Conservation (phyloP, 108 stramenopile genomes). For the Skeletonema potamos region DNA sequence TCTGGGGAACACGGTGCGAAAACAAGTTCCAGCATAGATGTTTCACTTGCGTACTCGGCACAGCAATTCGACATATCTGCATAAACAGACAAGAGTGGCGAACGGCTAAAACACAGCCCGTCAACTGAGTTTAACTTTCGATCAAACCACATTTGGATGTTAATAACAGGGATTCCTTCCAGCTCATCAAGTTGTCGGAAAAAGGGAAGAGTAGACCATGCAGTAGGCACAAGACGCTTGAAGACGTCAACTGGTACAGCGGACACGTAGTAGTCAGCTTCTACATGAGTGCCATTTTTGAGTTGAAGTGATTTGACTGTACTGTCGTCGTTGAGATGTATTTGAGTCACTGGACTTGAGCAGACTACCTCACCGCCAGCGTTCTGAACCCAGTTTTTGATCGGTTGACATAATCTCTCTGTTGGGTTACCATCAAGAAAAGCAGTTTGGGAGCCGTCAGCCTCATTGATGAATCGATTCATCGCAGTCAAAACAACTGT, state of each 20-base stretch:
- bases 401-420: conserved; percentile 89
- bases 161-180: conserved; percentile 96
- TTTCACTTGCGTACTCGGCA: conserved; percentile 90
- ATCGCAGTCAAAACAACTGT: conserved; percentile 95
- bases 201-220: conserved; percentile 92
- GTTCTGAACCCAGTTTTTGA: conserved; percentile 77
- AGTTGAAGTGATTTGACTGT: conserved; percentile 79
- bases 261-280: conserved; percentile 95
- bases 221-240: conserved; percentile 81
- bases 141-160: conserved; percentile 99
- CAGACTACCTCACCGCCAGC: conserved; percentile 79
- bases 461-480: conserved; percentile 96
- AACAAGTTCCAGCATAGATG: conserved; percentile 93
- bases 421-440: conserved; percentile 96
- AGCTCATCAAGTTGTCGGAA: conserved; percentile 95
- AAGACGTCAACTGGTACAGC: conserved; percentile 96
- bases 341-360: conserved; percentile 83
- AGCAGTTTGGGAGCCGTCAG: conserved; percentile 94
- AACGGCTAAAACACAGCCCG: conserved; percentile 93
- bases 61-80: conserved; percentile 96
- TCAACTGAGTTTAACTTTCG: conserved; percentile 92
- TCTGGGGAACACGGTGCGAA: conserved; percentile 94
- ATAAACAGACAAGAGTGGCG: conserved; percentile 93
- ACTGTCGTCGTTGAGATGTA: conserved; percentile 84
- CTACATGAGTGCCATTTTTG: conserved; percentile 80